Evolutionary conservation across 495 filamentous ascomycete species (phyloP).

Genomic region (Geoglossum glabrum): DNA sequence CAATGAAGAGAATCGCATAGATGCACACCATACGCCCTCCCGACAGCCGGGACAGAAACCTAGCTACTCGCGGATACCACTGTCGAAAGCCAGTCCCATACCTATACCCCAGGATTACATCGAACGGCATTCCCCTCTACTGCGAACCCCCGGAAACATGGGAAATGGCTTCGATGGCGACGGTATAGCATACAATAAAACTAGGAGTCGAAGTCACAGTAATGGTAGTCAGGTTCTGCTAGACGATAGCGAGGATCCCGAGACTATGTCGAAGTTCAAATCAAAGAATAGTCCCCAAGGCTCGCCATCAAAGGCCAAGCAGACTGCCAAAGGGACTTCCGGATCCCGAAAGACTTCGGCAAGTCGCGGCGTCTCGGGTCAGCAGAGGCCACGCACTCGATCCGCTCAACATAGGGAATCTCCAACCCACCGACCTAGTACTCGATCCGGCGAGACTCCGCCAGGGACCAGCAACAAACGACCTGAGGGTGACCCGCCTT

Average conservation of each 20-base stretch:
- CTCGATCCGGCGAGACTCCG: slow-evolving; percentile 37
- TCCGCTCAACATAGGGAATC: slow-evolving; percentile 19
- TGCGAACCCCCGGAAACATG: slow-evolving; percentile 36
- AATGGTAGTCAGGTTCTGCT: slow-evolving; percentile 35
- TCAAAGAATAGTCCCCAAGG: slow-evolving; percentile 20
- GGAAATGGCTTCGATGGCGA: slow-evolving; percentile 40
- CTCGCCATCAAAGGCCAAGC: slow-evolving; percentile 23
- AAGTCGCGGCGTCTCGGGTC: slow-evolving; percentile 20
- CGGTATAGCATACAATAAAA: slow-evolving; percentile 31
- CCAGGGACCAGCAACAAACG: slow-evolving; percentile 42
- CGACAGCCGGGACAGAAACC: slow-evolving; percentile 10
- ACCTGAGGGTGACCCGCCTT: slow-evolving; percentile 88
- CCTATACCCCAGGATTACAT: slow-evolving; percentile 51
- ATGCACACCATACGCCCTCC: neutral
- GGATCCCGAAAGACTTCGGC: slow-evolving; percentile 22
- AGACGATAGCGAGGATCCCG: slow-evolving; percentile 27
- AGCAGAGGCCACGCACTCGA: slow-evolving; percentile 17
- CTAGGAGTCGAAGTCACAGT: slow-evolving; percentile 55
- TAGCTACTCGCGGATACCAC: slow-evolving; percentile 56
- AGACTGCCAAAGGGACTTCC: slow-evolving; percentile 22
- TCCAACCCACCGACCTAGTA: slow-evolving; percentile 36
- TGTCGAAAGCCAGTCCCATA: slow-evolving; percentile 54
- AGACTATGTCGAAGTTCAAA: slow-evolving; percentile 22
- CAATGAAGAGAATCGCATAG: neutral
- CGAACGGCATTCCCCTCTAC: slow-evolving; percentile 48